Evolutionary conservation across 2,329 filamentous ascomycete species (phyloP).

Genomic region (Fusarium tupiense): DNA sequence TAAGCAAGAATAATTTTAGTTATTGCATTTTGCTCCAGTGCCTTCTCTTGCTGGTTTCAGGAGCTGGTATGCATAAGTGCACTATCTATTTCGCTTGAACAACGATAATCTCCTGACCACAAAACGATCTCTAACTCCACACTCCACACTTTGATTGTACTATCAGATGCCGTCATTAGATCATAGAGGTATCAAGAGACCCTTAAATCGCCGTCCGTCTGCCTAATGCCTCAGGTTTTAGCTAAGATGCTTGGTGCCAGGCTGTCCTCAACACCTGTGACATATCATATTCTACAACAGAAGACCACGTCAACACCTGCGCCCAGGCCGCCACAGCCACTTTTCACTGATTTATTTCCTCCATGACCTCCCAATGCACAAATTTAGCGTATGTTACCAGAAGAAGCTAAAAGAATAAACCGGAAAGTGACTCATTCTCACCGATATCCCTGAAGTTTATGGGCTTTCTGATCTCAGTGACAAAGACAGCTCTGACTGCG

Average conservation of each 20-base stretch:
- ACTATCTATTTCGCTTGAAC: no score
- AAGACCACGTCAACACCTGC: neutral
- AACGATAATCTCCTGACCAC: no score
- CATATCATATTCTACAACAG: neutral
- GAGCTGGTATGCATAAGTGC: no score
- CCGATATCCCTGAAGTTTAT: neutral
- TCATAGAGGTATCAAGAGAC: no score
- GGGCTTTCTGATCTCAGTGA: neutral
- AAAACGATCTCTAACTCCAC: no score
- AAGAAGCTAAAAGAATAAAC: neutral
- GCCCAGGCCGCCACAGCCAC: neutral
- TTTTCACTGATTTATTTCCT: neutral
- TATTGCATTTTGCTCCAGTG: no score
- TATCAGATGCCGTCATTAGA: no score
- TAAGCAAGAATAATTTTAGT: no score
- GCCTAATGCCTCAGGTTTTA: neutral
- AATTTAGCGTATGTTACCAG: accelerated
- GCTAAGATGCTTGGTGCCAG: neutral
- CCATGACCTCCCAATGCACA: accelerated
- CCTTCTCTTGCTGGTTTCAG: no score
- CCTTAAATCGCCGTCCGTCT: no score
- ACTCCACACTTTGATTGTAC: no score
- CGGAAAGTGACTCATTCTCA: neutral
- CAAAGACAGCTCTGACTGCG: neutral
- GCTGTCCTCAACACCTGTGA: neutral